Evolutionary conservation across 139 green algal genomes (phyloP).

Genomic region (Deuterostichococcus epilithicus): DNA sequence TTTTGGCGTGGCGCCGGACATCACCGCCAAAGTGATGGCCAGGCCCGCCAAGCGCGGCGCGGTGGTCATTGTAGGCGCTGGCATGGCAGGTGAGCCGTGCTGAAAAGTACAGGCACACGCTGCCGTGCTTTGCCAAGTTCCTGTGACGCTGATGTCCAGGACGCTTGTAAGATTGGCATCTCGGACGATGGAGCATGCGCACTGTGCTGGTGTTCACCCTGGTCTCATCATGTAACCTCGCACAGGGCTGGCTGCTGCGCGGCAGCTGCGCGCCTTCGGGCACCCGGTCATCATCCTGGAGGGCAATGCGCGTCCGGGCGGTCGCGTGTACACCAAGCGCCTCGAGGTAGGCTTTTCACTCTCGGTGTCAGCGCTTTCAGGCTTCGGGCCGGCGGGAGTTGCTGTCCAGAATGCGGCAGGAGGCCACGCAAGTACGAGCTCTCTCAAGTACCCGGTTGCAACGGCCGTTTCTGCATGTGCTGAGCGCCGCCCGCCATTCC

Average conservation of each 20-base stretch:
- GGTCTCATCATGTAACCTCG: neutral
- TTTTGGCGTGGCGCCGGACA: slow-evolving; percentile 64
- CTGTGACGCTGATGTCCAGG: neutral
- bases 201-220: no score
- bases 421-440: no score
- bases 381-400: no score
- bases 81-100: slow-evolving; percentile 59
- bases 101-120: neutral
- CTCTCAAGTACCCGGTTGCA: no score
- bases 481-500: no score
- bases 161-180: neutral
- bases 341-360: slow-evolving; percentile 47
- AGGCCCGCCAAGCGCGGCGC: slow-evolving; percentile 17
- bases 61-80: slow-evolving; percentile 88
- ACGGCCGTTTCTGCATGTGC: no score
- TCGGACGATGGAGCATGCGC: neutral
- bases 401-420: no score
- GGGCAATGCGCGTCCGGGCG: slow-evolving; percentile 67
- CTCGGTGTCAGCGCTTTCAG: neutral
- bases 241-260: slow-evolving; percentile 75
- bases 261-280: slow-evolving; percentile 76
- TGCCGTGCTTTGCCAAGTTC: neutral
- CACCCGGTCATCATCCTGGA: slow-evolving; percentile 85
- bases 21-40: slow-evolving; percentile 12
- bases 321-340: slow-evolving; percentile 72